Conservation (phyloP, 768 basidiomycete genomes). For the Lactifluus subvellereus region DNA sequence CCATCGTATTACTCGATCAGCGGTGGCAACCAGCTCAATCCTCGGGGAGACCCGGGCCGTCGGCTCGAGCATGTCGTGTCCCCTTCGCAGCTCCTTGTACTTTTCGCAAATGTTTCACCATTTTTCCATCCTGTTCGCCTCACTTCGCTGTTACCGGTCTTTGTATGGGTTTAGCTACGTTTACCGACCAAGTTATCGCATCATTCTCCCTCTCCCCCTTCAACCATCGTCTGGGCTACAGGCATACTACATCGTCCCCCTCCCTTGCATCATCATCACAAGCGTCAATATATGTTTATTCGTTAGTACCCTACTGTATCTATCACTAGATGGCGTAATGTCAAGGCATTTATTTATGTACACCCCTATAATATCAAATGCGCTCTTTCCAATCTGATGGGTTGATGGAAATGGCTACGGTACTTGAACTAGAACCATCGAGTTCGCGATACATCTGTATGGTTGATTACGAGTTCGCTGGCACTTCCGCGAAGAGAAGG, state of each 20-base stretch:
- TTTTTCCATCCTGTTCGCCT: neutral
- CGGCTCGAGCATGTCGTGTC: neutral
- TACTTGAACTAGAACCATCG: neutral
- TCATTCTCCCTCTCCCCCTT: neutral
- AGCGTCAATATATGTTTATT: constrained; percentile 22
- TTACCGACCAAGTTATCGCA: constrained; percentile 6
- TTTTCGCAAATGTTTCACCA: neutral
- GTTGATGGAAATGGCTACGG: neutral
- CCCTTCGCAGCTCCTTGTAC: neutral
- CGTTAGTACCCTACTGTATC: constrained; percentile 12
- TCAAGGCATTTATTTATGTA: constrained; percentile 17
- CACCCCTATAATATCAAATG: constrained; percentile 14
- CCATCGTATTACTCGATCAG: neutral
- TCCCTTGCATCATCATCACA: neutral
- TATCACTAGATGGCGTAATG: constrained; percentile 21
- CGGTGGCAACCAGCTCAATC: neutral
- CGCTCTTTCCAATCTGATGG: neutral
- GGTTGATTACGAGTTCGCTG: neutral
- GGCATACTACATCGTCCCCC: neutral
- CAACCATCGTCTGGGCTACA: neutral
- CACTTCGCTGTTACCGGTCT: constrained; percentile 1
- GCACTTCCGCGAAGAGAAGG: neutral
- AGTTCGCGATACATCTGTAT: neutral
- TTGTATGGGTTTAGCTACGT: constrained; percentile 1
- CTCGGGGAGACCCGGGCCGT: neutral